These are phyloP conservation scores for Yarrowia galli DNA, from an alignment of 1,139 yeast species.

Conservation along the genomic window DNA sequence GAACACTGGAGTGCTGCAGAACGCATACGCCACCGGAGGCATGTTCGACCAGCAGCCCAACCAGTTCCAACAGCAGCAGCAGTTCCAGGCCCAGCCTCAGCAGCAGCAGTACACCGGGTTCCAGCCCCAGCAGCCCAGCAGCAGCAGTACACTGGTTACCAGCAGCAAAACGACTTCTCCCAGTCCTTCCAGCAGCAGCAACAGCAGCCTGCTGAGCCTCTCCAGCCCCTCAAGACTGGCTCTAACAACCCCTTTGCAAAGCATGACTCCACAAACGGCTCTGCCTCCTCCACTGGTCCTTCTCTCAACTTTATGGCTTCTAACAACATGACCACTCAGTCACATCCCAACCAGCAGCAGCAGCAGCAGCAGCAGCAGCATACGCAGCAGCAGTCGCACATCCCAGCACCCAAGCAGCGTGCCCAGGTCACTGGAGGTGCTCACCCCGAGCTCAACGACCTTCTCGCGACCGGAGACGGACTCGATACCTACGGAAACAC, in stretches of 20 bases:
- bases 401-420: constrained; percentile 50
- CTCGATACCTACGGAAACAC: constrained; percentile 95
- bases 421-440: constrained; percentile 44
- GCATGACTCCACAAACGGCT: constrained; percentile 45
- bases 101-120: constrained; percentile 47
- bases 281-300: constrained; percentile 41
- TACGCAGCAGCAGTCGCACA: constrained; percentile 50
- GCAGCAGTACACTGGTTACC: constrained; percentile 39
- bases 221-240: constrained; percentile 74
- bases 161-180: constrained; percentile 45
- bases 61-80: constrained; percentile 48
- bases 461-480: constrained; percentile 88
- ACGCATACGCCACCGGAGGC: constrained; percentile 52
- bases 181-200: constrained; percentile 48
- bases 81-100: constrained; percentile 52
- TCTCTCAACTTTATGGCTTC: constrained; percentile 48
- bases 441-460: constrained; percentile 68
- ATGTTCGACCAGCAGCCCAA: constrained; percentile 45
- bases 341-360: constrained; percentile 42
- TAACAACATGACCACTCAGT: constrained; percentile 47
- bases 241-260: constrained; percentile 91
- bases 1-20: constrained; percentile 61
- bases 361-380: constrained; percentile 52
- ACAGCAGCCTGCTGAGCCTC: constrained; percentile 54
- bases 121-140: constrained; percentile 51